Evolutionary conservation across 2,329 filamentous ascomycete species (phyloP).

Genomic region (Aspergillus neoniger): DNA sequence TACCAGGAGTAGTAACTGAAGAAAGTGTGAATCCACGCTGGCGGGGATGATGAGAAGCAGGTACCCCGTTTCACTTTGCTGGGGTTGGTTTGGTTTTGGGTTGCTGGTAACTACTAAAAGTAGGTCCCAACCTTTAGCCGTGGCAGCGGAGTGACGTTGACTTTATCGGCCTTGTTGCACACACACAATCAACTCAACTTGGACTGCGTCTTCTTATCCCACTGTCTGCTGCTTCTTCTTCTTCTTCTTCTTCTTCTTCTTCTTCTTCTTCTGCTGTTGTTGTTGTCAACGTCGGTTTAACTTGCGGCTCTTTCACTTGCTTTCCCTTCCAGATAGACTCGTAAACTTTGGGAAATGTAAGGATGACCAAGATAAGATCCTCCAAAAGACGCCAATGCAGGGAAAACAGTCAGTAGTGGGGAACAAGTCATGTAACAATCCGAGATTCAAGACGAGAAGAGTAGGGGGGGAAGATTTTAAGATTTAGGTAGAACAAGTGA

Average conservation of each 20-base stretch:
- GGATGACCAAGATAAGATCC: not conserved
- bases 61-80: slow-evolving; percentile 26
- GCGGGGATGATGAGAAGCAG: slow-evolving; percentile 25
- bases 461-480: not conserved
- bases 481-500: slow-evolving; percentile 1
- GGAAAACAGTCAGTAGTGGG: not conserved
- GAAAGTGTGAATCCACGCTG: slow-evolving; percentile 13
- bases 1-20: slow-evolving; percentile 9
- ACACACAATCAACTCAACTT: not conserved
- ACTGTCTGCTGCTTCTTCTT: not conserved
- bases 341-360: not conserved
- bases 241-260: no score
- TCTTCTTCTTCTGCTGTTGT: no score
- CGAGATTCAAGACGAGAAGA: not conserved
- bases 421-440: not conserved
- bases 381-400: slow-evolving; percentile 1
- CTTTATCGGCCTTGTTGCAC: not conserved
- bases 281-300: not conserved
- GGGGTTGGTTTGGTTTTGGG: slow-evolving; percentile 12
- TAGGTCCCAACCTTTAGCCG: slow-evolving; percentile 16
- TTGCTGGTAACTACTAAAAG: slow-evolving; percentile 17
- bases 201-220: not conserved
- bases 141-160: slow-evolving; percentile 20
- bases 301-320: not conserved
- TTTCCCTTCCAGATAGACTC: not conserved